These are phyloP conservation scores for Hagleromyces aurorensis DNA, from an alignment of 805 yeast species.

Conservation along the genomic window DNA sequence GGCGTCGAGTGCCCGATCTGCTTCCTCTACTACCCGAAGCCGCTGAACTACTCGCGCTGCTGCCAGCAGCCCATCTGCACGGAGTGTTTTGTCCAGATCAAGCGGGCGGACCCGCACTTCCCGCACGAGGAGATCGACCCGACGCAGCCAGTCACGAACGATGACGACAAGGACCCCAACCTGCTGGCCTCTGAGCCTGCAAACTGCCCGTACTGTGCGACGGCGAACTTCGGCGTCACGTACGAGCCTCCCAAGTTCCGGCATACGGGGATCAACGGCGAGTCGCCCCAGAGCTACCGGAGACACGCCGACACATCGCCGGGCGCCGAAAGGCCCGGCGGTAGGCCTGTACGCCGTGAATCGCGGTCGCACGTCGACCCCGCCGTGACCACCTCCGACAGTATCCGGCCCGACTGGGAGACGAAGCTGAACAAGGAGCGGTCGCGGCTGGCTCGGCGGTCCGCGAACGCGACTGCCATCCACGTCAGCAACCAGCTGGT, in stretches of 20 bases:
- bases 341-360: conserved; percentile 32
- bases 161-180: conserved; percentile 41
- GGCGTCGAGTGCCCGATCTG: conserved; percentile 92
- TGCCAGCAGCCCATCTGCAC: conserved; percentile 91
- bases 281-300: too few relatives aligned
- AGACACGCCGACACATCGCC: too few relatives aligned
- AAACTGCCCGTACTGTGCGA: conserved; percentile 89
- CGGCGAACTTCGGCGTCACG: conserved; percentile 74
- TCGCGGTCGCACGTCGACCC: conserved; percentile 62
- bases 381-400: conserved; percentile 70
- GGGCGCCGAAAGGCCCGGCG: conserved; percentile 1
- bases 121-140: conserved; percentile 59
- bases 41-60: conserved; percentile 74
- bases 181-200: conserved; percentile 79
- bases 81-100: conserved; percentile 94
- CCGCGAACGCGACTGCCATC: conserved; percentile 91
- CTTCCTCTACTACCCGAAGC: conserved; percentile 74
- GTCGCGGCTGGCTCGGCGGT: conserved; percentile 67
- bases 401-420: conserved; percentile 92
- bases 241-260: conserved; percentile 56
- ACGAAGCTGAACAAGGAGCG: conserved; percentile 62
- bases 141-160: conserved; percentile 20
- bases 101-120: conserved; percentile 82
- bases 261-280: conserved; percentile 50
- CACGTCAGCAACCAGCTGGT: conserved; percentile 78